These are phyloP conservation scores for Ophiostoma pallidulum DNA, from an alignment of 2,329 filamentous ascomycete species.

Conservation along the genomic window DNA sequence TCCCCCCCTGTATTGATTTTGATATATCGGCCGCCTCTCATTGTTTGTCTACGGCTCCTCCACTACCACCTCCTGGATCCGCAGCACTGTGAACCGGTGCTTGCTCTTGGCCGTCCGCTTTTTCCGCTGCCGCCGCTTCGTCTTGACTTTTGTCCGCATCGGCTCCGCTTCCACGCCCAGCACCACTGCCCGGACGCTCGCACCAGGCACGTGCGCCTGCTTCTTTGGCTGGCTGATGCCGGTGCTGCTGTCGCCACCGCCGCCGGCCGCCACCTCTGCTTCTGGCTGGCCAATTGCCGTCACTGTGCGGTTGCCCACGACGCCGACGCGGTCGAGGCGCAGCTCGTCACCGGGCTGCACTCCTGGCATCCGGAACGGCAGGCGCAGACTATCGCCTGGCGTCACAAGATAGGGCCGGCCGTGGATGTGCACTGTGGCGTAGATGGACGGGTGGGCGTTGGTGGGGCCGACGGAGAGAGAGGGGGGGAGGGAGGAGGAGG, in stretches of 20 bases:
- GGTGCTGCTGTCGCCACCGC: not conserved
- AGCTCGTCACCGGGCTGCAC: slow-evolving; percentile 75
- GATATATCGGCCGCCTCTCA: too few species aligned
- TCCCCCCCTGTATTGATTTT: not conserved
- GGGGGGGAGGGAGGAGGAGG: slow-evolving; percentile 6
- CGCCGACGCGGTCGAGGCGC: slow-evolving; percentile 74
- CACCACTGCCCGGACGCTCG: slow-evolving; percentile 50
- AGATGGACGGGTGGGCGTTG: slow-evolving; percentile 29
- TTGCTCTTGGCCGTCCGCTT: slow-evolving; percentile 76
- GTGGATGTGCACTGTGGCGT: slow-evolving; percentile 72
- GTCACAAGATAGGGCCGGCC: slow-evolving; percentile 72
- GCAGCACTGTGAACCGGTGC: slow-evolving; percentile 77
- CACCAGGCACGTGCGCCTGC: slow-evolving; percentile 11
- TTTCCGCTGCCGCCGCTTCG: slow-evolving; percentile 65
- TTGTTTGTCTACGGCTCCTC: not conserved
- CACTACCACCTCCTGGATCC: slow-evolving; percentile 55
- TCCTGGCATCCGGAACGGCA: slow-evolving; percentile 70
- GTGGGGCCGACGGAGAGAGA: not conserved
- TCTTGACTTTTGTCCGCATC: slow-evolving; percentile 69
- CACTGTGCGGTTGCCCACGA: slow-evolving; percentile 59
- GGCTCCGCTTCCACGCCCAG: slow-evolving; percentile 77
- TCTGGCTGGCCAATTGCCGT: slow-evolving; percentile 9
- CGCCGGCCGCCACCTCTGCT: not conserved
- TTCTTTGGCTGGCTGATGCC: not conserved
- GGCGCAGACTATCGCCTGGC: slow-evolving; percentile 61